Base-by-base conservation (phyloP, 176 grass and related monocot genomes). In the Guadua angustifolia region DNA sequence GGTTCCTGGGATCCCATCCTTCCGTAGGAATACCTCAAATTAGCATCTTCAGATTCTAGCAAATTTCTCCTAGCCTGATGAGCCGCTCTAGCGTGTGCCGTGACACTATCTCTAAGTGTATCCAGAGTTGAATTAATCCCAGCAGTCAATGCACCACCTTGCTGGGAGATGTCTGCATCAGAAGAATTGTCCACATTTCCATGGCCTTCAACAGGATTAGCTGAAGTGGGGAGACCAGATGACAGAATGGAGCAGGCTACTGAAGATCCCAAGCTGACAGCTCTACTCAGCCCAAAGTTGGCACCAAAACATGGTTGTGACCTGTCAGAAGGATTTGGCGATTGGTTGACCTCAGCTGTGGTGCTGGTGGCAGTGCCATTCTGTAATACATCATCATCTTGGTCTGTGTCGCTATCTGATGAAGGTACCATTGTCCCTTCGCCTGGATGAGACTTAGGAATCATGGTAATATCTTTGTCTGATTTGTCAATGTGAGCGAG, bases 201-300 rank as follows among this genome's bases (percentile, higher is more conserved):
- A 49, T 9, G 51, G 21, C 42, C 76, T 83, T 75, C 90, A 63
- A 13, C 82, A 85, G 83, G 79, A 87, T 62, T 77, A 22, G 88
- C 73, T 55, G 92, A 81, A 92, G 88, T 26, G 15, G 90, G 65
- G 25, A 85, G 69, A 73, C 71, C 70, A 10, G 79, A 79, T 63
- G 91, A 94, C 80, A 94, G 85, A 63, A 99, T 60, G 71, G 91
- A 89, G 69, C 79, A 87, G 16, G 93, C 77, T 25, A 74, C 84
- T 1, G 91, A 92, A 65, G 97, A 96, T 55, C 97, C 97, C 74
- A 99, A 85, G 73, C 93, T 95, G 74, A 91, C 85, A 24, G 93
- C 91, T 92, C 93, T 90, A 51, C 91, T 96, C 83, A 99, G 74
- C 73, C 93, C 90, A 74, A 90, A 94, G 66, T 84, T 95, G 81